Conservation (phyloP, 202 grass and related monocot genomes). For the Hordeum pubiflorum region DNA sequence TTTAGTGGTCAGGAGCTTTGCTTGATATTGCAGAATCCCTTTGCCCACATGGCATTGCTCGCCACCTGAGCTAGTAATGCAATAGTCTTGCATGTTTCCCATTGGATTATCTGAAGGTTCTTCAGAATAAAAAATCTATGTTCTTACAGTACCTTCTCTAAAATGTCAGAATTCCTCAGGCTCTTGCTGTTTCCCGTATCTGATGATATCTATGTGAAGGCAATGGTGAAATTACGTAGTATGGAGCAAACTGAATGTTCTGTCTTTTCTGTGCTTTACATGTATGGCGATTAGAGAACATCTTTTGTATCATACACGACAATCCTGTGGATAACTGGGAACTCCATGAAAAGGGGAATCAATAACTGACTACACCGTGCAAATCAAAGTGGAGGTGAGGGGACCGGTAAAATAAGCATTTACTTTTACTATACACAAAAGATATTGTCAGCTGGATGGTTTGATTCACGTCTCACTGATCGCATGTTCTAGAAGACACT, state of each 20-base stretch:
- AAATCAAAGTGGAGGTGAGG: not conserved
- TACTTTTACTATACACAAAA: not conserved
- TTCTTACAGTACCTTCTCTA: not conserved
- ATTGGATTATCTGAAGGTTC: not conserved
- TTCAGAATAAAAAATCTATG: not conserved
- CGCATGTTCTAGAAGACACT: not conserved
- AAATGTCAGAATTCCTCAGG: not conserved
- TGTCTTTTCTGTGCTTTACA: constrained; percentile 3
- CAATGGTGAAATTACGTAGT: not conserved
- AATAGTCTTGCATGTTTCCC: constrained; percentile 3
- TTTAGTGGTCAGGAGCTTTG: constrained; percentile 17
- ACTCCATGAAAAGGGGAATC: not conserved
- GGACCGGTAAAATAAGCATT: not conserved
- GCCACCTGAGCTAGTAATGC: not conserved
- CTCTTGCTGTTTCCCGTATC: constrained; percentile 8
- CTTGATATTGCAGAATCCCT: constrained; percentile 21
- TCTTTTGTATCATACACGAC: not conserved
- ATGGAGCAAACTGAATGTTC: constrained; percentile 15
- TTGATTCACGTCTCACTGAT: not conserved
- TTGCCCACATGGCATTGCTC: not conserved
- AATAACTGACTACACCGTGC: not conserved
- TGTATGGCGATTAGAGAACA: not conserved
- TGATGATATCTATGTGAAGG: constrained; percentile 19
- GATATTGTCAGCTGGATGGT: not conserved
- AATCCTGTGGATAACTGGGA: not conserved